Base-by-base conservation (phyloP, 1,284 basidiomycete genomes). In the Moesziomyces sp. region DNA sequence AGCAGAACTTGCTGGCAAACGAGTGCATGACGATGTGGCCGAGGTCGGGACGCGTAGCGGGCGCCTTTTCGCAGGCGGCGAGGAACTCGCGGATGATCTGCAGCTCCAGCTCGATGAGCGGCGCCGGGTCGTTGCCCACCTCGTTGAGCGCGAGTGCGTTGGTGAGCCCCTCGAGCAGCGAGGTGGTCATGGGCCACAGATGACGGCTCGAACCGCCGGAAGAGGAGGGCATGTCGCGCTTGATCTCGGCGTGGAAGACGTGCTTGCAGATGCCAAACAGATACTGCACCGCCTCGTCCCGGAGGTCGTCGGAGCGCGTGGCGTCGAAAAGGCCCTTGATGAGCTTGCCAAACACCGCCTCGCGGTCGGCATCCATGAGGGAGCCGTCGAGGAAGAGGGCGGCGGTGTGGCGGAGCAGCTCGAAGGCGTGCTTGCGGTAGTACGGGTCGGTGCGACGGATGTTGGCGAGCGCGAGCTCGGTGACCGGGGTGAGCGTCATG, bases 321-420 rank as follows among this genome's bases (percentile, higher is more conserved):
- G 92, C 90, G 71, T 94, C 91, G 78, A 93, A 93, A 26, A 95
- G 84, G 14, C 91, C 92, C 50, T 79, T 84, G 52, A 96, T 84
- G 51, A 90, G 88, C 69, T 86, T 86, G 13, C 90, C 86, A 79
- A 95, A 93, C 6, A 91, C 87, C 21, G 90, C 87, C 77, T 94
- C 91, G 38, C 90, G 87, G 70, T 93, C 92, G n/a, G 88, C 87
- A 34, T 80, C 75, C 42, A 59, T 67, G 28, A 76, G 70, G 19
- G 64, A 59, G 85, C 94, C 91, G 66, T 91, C 88, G 40, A 97
- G 85, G 44, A 95, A 88, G 45, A 91, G 86, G 23, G 90, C 89
- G 23, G 92, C 85, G 45, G 90, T 90, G 65, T 89, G 88, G 83
- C 94, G 92, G 28, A 98, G 86, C 70, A 92, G 91, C 52, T 89